Evolutionary conservation across 345 rosid genomes (phyloP), one percentile per base, ranked within the genome.

Genomic region (Salix exigua): DNA sequence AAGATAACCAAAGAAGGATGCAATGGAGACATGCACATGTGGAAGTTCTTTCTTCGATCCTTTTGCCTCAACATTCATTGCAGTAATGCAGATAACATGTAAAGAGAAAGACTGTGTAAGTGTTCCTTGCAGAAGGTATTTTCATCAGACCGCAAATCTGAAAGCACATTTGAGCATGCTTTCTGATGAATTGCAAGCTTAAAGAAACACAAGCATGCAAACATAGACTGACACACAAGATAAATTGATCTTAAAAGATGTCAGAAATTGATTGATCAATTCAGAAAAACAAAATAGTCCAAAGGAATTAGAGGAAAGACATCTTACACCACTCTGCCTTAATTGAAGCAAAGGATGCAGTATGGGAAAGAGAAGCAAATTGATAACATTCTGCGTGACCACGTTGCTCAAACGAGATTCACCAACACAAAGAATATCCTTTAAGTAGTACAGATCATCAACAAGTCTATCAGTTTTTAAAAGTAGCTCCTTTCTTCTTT

Each of bases 371-470:
- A 89, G 83, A 58, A 91, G 86, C 55, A 82, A 73, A 77, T 70
- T 65, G 70, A 88, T 84, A 85, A 91, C 86, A 76, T 83, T 83
- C 71, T 81, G 84, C 63, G 75, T 28, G 78, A 91, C 87, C 53
- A 80, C 85, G 82, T 82, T 80, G 77, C 79, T 75, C 81, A 91
- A 77, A 72, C 72, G 73, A 65, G 88, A 71, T 38, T 86, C 85
- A 3, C 89, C 90, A 82, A 89, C 81, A 23, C 73, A 83, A 71
- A 87, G 80, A 71, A 90, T 77, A 84, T 90, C 94, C 86, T 88
- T 88, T 18, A 86, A 83, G 84, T 89, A 89, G 88, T 88, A 91
- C 31, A 91, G 81, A 73, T 91, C 91, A 73, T 91, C 95, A 60
- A 79, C 83, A 66, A 89, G 77, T 81, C 88, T 86, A 75, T 91